A percentile compares a stretch with the other conserved stretches of the same genome.
These are phyloP conservation scores for Podila epicladia DNA, from an alignment of 192 early-diverging fungal genomes.

Conservation along the genomic window DNA sequence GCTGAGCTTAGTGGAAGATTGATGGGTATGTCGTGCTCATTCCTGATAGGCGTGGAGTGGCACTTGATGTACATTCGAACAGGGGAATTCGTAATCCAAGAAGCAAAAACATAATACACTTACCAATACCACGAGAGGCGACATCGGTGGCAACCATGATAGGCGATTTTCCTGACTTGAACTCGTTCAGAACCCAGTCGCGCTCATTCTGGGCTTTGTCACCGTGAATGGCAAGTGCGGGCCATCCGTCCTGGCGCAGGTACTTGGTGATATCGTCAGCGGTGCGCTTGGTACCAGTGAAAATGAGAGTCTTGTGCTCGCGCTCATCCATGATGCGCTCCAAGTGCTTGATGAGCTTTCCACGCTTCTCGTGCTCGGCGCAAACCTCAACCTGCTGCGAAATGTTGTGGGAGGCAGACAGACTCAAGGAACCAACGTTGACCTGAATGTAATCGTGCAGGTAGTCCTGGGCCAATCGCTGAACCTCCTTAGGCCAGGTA, in stretches of 20 bases:
- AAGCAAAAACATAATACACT: slow-evolving; percentile 39
- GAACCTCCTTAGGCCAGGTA: slow-evolving; percentile 98
- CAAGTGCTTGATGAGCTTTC: slow-evolving; percentile 81
- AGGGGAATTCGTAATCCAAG: no score
- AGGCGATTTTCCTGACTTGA: slow-evolving; percentile 86
- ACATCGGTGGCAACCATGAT: slow-evolving; percentile 99
- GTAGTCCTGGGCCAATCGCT: slow-evolving; percentile 91
- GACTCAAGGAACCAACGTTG: slow-evolving; percentile 92
- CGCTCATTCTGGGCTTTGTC: slow-evolving; percentile 97
- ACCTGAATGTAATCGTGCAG: slow-evolving; percentile 95
- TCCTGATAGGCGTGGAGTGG: no score
- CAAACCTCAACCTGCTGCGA: slow-evolving; percentile 93
- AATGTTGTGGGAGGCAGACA: slow-evolving; percentile 94
- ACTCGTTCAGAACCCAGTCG: slow-evolving; percentile 95
- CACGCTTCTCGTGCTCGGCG: slow-evolving; percentile 85
- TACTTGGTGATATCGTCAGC: slow-evolving; percentile 90
- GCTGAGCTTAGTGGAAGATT: no score
- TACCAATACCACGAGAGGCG: slow-evolving; percentile 95
- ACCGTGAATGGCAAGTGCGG: slow-evolving; percentile 95
- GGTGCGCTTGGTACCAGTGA: slow-evolving; percentile 94
- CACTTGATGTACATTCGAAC: background rate
- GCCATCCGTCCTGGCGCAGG: slow-evolving; percentile 90
- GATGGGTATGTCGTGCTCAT: no score
- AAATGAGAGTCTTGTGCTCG: slow-evolving; percentile 92
- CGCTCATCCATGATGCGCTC: slow-evolving; percentile 87